Evolutionary conservation across 2,329 filamentous ascomycete genomes (phyloP).

Genomic region (Zasmidium cellare): DNA sequence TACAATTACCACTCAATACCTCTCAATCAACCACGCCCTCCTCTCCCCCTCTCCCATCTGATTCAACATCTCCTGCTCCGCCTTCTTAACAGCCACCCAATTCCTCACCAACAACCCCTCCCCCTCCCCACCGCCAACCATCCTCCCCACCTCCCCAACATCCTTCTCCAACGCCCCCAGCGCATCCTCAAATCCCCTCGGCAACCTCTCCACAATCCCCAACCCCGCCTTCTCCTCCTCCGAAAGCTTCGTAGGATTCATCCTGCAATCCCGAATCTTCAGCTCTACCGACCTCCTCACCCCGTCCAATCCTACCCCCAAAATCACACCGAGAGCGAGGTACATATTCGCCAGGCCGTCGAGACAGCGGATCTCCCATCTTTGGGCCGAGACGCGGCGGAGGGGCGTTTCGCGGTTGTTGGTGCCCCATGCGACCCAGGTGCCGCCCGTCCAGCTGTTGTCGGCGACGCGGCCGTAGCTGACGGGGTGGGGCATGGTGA

Average conservation of each 20-base stretch:
- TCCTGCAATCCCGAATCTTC: conserved; percentile 54
- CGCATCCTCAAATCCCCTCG: conserved; percentile 56
- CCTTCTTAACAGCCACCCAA: conserved; percentile 53
- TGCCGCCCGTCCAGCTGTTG: conserved; percentile 74
- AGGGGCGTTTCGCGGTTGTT: conserved; percentile 78
- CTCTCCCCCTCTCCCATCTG: conserved; percentile 51
- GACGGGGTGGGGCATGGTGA: conserved; percentile 64
- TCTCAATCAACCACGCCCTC: conserved; percentile 63
- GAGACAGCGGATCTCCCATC: conserved; percentile 71
- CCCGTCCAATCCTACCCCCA: conserved; percentile 61
- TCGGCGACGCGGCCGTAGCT: conserved; percentile 71
- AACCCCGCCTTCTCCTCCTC: conserved; percentile 50
- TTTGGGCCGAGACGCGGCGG: conserved; percentile 54
- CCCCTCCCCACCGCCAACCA: neutral
- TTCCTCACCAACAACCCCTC: conserved; percentile 11
- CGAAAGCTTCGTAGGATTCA: conserved; percentile 55
- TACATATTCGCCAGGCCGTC: conserved; percentile 81
- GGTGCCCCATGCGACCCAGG: conserved; percentile 72
- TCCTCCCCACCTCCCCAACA: neutral
- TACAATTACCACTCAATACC: conserved; percentile 51
- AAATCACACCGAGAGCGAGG: conserved; percentile 62
- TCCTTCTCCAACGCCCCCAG: conserved; percentile 48
- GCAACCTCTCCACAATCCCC: conserved; percentile 58
- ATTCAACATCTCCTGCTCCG: conserved; percentile 54
- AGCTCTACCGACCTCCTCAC: conserved; percentile 48